Base-by-base conservation (phyloP, 2,329 filamentous ascomycete species). In the Dactylellina parvicollis region DNA sequence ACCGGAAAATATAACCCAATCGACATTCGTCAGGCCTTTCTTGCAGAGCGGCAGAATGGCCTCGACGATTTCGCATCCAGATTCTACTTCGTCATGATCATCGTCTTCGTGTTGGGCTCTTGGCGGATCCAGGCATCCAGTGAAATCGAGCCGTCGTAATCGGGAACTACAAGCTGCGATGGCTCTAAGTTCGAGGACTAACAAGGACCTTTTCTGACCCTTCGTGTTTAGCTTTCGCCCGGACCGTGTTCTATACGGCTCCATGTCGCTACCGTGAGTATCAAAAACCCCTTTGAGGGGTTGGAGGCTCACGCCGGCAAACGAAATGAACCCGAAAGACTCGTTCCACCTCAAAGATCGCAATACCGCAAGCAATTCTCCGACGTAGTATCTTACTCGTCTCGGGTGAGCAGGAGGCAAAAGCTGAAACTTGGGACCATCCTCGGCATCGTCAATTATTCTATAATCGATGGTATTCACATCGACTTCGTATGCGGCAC, bases 261-360 rank as follows among this genome's bases (percentile, higher is more conserved):
- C 86, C 76, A 86, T 84, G 77, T 91, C 89, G 7, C 81, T 80
- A 0, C 88, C 89, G 79, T 86, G 84, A 1, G 81, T 77, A 78
- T 91, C 89, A 64, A 84, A 82, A 22, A 88, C 78, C 12, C 85
- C 84, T 75, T 90, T 88, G n/a, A 91, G 80, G 28, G 82, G 81
- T 78, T 90, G 88, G n/a, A 91, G 80, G 75, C 84, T 85, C 49
- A 90, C 84, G 38, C 85, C 85, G 26, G 84, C 85, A 77, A 91
- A 91, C 0, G 89, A 91, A 20, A 91, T 87, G 0, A 87, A 86
- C 26, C 82, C 82, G 79, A 91, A 91, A 0, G 83, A 85, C 77
- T 91, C 88, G 77, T 91, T 91, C 79, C 90, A 91, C 40, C 89
- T 85, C 59, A 91, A 79, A 8, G 89, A 84, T 73, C 89, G 84